Conservation (phyloP, 768 basidiomycete genomes). For the Podaxis pistillaris region DNA sequence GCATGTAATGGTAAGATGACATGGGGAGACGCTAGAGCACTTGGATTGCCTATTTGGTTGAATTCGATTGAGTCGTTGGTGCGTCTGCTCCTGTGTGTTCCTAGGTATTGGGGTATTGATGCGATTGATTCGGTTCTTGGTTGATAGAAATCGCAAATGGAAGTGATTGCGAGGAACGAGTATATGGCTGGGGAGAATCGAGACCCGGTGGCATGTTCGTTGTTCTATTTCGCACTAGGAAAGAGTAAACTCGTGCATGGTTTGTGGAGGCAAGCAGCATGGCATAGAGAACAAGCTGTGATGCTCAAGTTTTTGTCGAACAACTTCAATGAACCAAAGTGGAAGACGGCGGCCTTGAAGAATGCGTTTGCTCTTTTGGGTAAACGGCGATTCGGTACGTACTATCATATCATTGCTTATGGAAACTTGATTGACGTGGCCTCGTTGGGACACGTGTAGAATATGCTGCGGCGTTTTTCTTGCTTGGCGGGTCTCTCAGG, state of each 20-base stretch:
- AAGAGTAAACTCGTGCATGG: constrained; percentile 92
- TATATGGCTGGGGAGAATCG: constrained; percentile 86
- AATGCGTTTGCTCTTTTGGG: constrained; percentile 92
- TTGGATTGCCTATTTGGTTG: constrained; percentile 90
- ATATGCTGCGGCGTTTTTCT: constrained; percentile 98
- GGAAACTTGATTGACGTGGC: background rate
- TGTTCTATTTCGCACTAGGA: constrained; percentile 93
- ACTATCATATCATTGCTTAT: background rate
- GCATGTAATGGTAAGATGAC: constrained; percentile 84
- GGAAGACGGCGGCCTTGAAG: constrained; percentile 93
- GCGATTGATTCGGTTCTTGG: constrained; percentile 1
- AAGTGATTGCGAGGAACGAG: constrained; percentile 87
- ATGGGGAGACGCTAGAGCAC: constrained; percentile 84
- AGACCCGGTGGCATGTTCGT: constrained; percentile 85
- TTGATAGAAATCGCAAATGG: constrained; percentile 73
- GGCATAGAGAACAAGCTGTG: constrained; percentile 84
- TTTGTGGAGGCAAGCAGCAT: constrained; percentile 92
- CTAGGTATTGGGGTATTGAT: background rate
- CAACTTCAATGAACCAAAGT: constrained; percentile 79
- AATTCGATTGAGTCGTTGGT: constrained; percentile 79
- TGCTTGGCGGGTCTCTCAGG: constrained; percentile 83
- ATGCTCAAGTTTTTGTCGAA: constrained; percentile 94
- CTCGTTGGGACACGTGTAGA: constrained; percentile 42
- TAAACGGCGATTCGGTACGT: constrained; percentile 88
- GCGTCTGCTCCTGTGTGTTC: constrained; percentile 24